Evolutionary conservation across 768 basidiomycete genomes (phyloP), one percentile per base, ranked within the genome.

Genomic region (Agaricus sinodeliciosus): DNA sequence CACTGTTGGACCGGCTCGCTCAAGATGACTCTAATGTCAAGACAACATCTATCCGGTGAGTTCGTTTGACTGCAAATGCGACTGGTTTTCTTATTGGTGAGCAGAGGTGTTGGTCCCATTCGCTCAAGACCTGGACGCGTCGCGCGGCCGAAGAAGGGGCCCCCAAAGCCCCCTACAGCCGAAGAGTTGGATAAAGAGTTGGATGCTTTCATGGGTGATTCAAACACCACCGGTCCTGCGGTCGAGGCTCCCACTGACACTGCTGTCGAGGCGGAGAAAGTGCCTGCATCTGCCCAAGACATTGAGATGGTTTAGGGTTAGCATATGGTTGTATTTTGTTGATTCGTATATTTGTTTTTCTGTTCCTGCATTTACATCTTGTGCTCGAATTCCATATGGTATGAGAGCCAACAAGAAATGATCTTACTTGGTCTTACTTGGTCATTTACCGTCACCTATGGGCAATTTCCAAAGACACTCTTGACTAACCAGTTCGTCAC

Each of bases 141-240:
- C n/a, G 55, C 56, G 22, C 62, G 62, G 4, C 58, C 60, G 22
- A 56, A 51, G 43, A 46, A 42, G 43, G 49, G 37, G n/a, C 43
- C 42, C 18, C 69, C 58, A 62, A 82, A 84, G 68, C 75, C 79
- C 3, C 83, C 89, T 68, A 87, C 87, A 1, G 87, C 81, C 7
- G 87, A 84, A 54, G 89, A 95, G 59, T 69, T 96, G 55, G 93
- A 96, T 66, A 84, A 79, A 65, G 93, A 96, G 68, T 65, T 96
- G 55, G 93, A 96, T 58, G 80, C 84, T 3, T 90, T 90, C 60
- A 89, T 91, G 89, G 81, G 78, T 7, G 85, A 85, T 59, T 69
- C 76, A 0, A 68, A 69, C 22, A 12, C 43, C 11, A 5, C 31
- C 31, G 31, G 8, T 11, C 31, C 31, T 31, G 31, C 31, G 7